A percentile compares a stretch with the other conserved stretches of the same genome.
Conservation (phyloP, 1,284 basidiomycete species). For the Amylostereum areolatum region DNA sequence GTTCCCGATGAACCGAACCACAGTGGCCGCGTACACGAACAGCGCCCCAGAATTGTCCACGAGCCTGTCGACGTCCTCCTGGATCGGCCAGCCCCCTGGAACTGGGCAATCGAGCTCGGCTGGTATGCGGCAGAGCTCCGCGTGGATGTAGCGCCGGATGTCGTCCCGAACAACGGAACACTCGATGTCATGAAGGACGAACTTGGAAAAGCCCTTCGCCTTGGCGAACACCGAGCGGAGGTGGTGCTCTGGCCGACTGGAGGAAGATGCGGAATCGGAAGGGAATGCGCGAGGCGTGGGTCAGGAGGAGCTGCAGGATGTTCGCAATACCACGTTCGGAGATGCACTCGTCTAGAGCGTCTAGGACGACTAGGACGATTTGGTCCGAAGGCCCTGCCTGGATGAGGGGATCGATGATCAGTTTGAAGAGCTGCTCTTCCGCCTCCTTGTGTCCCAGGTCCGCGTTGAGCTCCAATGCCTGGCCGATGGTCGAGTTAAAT, state of each 20-base stretch:
- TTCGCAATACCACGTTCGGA: neutral
- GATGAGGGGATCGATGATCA: neutral
- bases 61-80: neutral
- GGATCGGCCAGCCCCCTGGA: neutral
- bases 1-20: neutral
- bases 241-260: conserved; percentile 1
- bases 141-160: neutral
- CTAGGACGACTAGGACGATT: neutral
- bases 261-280: neutral
- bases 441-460: neutral
- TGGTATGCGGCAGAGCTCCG: neutral
- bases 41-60: neutral
- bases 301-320: neutral
- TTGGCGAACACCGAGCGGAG: neutral
- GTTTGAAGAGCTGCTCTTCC: neutral
- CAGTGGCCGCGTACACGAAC: conserved; percentile 2
- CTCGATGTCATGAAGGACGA: neutral
- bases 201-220: neutral
- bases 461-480: neutral
- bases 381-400: neutral
- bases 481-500: neutral
- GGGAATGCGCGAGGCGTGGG: neutral
- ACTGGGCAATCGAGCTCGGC: neutral
- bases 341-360: neutral
- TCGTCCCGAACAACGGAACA: neutral